Evolutionary conservation across 768 basidiomycete species (phyloP).

Genomic region (Amanita jacksonii): DNA sequence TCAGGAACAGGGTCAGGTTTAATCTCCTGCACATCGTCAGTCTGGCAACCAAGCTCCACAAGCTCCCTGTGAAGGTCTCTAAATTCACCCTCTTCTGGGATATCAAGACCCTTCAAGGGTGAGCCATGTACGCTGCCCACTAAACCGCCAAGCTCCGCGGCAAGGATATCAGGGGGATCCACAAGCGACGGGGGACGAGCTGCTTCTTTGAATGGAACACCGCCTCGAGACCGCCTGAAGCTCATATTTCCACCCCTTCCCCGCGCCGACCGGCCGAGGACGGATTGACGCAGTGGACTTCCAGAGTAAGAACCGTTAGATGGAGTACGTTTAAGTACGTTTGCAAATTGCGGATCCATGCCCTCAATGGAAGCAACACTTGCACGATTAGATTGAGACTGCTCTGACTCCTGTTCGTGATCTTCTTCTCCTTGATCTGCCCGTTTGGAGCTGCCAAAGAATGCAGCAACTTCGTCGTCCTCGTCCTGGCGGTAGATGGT

Average conservation of each 20-base stretch:
- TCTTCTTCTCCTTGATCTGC: slow-evolving; percentile 19
- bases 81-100: slow-evolving; percentile 15
- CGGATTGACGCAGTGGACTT: slow-evolving; percentile 55
- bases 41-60: slow-evolving; percentile 59
- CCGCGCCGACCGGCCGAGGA: slow-evolving; percentile 40
- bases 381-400: slow-evolving; percentile 45
- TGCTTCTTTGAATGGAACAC: slow-evolving; percentile 54
- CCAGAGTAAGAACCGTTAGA: slow-evolving; percentile 38
- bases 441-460: slow-evolving; percentile 21
- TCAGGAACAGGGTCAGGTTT: slow-evolving; percentile 12
- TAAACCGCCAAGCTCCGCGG: slow-evolving; percentile 42
- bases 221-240: slow-evolving; percentile 47
- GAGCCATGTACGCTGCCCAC: slow-evolving; percentile 29
- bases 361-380: slow-evolving; percentile 52
- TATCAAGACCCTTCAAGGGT: slow-evolving; percentile 24
- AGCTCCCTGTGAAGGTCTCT: slow-evolving; percentile 35
- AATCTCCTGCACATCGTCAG: slow-evolving; percentile 31
- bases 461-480: slow-evolving; percentile 29
- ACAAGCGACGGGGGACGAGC: slow-evolving; percentile 63
- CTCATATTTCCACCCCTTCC: slow-evolving; percentile 32
- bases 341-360: slow-evolving; percentile 82
- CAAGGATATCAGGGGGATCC: slow-evolving; percentile 62
- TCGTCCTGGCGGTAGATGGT: slow-evolving; percentile 24
- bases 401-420: slow-evolving; percentile 14
- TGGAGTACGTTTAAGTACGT: slow-evolving; percentile 54